Conservation (phyloP, 352 stramenopile genomes). For the Globisporangium paddicum region DNA sequence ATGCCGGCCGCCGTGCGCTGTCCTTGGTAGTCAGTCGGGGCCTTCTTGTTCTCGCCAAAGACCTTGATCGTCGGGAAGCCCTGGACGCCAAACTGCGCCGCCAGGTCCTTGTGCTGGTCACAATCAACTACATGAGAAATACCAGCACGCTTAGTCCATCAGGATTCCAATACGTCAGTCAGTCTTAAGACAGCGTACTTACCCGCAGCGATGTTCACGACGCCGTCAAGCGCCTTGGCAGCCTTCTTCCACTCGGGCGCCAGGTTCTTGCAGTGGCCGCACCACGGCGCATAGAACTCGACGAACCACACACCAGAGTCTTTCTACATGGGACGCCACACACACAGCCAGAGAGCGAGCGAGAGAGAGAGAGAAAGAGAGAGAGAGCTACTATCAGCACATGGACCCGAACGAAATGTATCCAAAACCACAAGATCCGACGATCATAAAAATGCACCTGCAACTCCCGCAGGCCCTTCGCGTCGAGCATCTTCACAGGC, state of each 20-base stretch:
- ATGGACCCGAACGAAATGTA: background rate
- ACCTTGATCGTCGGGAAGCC: constrained; percentile 95
- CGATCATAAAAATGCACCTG: no score
- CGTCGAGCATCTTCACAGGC: constrained; percentile 65
- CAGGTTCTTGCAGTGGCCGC: constrained; percentile 93
- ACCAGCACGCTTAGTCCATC: background rate
- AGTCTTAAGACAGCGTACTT: background rate
- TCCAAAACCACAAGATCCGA: no score
- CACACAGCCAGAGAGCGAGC: no score
- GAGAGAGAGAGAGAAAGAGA: no score
- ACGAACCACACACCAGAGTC: constrained; percentile 89
- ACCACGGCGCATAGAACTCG: constrained; percentile 95
- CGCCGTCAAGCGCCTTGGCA: constrained; percentile 80
- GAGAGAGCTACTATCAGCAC: no score
- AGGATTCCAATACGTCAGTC: background rate
- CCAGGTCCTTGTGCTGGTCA: constrained; percentile 78
- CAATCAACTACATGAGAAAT: constrained; percentile 47
- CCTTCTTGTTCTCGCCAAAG: constrained; percentile 82
- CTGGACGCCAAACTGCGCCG: constrained; percentile 84
- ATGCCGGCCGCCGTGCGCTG: constrained; percentile 81
- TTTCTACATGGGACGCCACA: no score
- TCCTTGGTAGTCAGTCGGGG: constrained; percentile 73
- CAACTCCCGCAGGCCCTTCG: constrained; percentile 66
- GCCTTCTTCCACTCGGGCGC: constrained; percentile 91
- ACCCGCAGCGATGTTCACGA: constrained; percentile 88